phyloP scores from a whole-genome alignment of 345 rosid species.

The Conringia planisiliqua region DNA sequence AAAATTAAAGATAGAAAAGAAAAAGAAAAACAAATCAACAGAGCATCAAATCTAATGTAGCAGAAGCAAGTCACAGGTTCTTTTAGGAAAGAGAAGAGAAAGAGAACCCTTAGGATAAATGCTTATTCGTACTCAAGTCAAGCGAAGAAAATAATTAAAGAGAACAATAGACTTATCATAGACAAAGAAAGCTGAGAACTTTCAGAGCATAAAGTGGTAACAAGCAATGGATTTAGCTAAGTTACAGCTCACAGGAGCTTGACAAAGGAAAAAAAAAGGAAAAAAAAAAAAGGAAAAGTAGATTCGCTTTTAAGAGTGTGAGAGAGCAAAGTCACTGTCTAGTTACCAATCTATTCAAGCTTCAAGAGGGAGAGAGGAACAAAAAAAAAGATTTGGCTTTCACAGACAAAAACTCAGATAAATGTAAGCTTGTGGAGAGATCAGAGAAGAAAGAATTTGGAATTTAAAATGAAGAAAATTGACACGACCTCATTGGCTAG shows the following conservation, averaged over 20 bases:
- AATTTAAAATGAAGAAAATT: background rate
- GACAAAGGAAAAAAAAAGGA: background rate
- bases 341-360: conserved; percentile 34
- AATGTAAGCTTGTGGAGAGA: conserved; percentile 38
- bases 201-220: conserved; percentile 87
- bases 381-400: background rate
- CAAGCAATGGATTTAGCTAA: conserved; percentile 55
- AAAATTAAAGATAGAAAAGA: conserved; percentile 38
- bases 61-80: conserved; percentile 43
- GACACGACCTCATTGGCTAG: conserved; percentile 21
- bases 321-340: conserved; percentile 37
- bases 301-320: conserved; percentile 61
- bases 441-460: conserved; percentile 36
- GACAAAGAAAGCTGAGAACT: conserved; percentile 77
- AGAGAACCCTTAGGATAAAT: conserved; percentile 39
- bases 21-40: conserved; percentile 44
- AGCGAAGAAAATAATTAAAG: conserved; percentile 38
- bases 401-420: conserved; percentile 2
- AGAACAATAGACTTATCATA: conserved; percentile 33
- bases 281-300: conserved; percentile 44
- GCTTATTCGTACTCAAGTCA: conserved; percentile 39
- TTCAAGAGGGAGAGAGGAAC: background rate
- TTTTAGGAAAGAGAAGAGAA: conserved; percentile 34
- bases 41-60: conserved; percentile 65
- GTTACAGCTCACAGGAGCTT: conserved; percentile 56